Percentiles rank a stretch among this genome's conserved stretches.
These are phyloP conservation scores for Ambrosiella beaveri DNA, from an alignment of 2,329 filamentous ascomycete genomes.

Conservation along the genomic window DNA sequence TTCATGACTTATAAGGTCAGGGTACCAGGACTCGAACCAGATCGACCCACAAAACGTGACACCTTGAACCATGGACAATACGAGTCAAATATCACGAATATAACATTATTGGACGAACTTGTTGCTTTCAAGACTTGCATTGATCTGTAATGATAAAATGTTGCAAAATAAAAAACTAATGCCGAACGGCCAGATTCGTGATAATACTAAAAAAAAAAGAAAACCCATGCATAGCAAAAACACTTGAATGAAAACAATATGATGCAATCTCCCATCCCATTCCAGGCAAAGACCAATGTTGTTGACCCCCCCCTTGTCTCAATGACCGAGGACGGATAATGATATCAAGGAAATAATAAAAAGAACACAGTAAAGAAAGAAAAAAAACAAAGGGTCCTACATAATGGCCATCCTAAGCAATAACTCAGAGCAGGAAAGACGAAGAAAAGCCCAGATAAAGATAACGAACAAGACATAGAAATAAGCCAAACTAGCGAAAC, in stretches of 20 bases:
- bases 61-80: no score
- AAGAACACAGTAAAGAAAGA: background rate
- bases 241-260: background rate
- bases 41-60: no score
- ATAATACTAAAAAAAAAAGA: background rate
- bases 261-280: background rate
- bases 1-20: no score
- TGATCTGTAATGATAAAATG: background rate
- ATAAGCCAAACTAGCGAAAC: background rate
- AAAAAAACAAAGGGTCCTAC: background rate
- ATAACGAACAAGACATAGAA: background rate
- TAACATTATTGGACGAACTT: no score
- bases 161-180: background rate
- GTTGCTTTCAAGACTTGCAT: background rate
- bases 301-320: background rate
- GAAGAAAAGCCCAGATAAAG: background rate
- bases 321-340: background rate
- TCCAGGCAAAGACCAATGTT: background rate
- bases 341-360: background rate
- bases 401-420: background rate
- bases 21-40: no score
- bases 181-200: background rate
- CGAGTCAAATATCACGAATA: no score
- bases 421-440: background rate
- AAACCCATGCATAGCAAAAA: background rate